Percentiles rank a stretch among this genome's conserved stretches.
Evolutionary conservation across 2,329 filamentous ascomycete species (phyloP).

Genomic region (Diaporthe nobilis): DNA sequence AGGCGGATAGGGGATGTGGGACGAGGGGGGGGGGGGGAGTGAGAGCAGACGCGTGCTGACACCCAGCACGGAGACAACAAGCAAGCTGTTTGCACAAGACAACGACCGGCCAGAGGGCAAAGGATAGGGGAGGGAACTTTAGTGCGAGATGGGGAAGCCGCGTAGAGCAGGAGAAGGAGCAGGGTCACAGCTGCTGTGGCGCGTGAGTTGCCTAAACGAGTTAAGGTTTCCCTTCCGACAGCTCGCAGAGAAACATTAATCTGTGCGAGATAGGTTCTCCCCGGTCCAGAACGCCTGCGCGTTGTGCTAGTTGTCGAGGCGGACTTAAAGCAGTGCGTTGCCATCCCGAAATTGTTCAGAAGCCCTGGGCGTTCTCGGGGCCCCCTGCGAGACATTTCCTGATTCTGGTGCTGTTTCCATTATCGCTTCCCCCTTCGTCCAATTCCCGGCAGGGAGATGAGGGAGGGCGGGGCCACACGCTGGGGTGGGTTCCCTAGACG

Average conservation of each 20-base stretch:
- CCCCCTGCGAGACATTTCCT: slow-evolving; percentile 33
- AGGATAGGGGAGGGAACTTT: slow-evolving; percentile 26
- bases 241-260: slow-evolving; percentile 26
- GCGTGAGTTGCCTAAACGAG: slow-evolving; percentile 31
- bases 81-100: slow-evolving; percentile 12
- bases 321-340: slow-evolving; percentile 20
- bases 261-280: slow-evolving; percentile 21
- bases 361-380: neutral
- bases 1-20: neutral
- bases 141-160: slow-evolving; percentile 16
- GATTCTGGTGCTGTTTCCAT: slow-evolving; percentile 32
- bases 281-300: slow-evolving; percentile 21
- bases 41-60: slow-evolving; percentile 29
- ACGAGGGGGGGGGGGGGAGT: neutral
- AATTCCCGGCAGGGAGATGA: slow-evolving; percentile 40
- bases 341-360: slow-evolving; percentile 13
- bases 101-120: neutral
- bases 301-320: slow-evolving; percentile 15
- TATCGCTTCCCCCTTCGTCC: slow-evolving; percentile 33
- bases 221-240: slow-evolving; percentile 30
- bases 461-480: slow-evolving; percentile 36
- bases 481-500: slow-evolving; percentile 34
- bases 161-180: slow-evolving; percentile 20
- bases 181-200: slow-evolving; percentile 33
- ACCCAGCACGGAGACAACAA: slow-evolving; percentile 26